phyloP scores from a whole-genome alignment of 2,329 filamentous ascomycete species.

The Claviceps pazoutovae region DNA sequence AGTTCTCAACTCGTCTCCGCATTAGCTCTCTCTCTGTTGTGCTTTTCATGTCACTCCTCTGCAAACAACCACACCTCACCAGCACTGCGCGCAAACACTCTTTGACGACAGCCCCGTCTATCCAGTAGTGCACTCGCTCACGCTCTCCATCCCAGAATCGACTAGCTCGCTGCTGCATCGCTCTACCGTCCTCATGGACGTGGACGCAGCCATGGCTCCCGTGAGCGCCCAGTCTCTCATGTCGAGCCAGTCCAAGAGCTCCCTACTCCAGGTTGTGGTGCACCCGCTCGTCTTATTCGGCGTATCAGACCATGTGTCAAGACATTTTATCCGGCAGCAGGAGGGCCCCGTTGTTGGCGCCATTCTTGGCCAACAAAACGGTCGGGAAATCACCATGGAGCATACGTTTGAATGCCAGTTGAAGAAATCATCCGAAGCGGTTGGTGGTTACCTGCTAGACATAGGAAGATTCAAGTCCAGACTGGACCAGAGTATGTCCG shows the following conservation, averaged over 20 bases:
- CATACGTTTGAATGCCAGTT: slow-evolving; percentile 78
- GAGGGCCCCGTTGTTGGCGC: slow-evolving; percentile 69
- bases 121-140: too few species aligned
- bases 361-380: slow-evolving; percentile 83
- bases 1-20: too few species aligned
- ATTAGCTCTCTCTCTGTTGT: too few species aligned
- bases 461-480: slow-evolving; percentile 60
- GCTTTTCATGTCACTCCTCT: too few species aligned
- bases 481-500: slow-evolving; percentile 63
- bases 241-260: slow-evolving; percentile 46
- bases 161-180: not conserved
- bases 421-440: slow-evolving; percentile 24
- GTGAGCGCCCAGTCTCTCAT: slow-evolving; percentile 40
- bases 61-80: too few species aligned
- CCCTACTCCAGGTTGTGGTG: slow-evolving; percentile 68
- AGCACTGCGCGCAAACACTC: too few species aligned
- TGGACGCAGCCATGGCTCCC: slow-evolving; percentile 7
- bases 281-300: slow-evolving; percentile 92
- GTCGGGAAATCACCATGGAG: slow-evolving; percentile 80
- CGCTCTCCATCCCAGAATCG: too few species aligned
- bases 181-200: not conserved
- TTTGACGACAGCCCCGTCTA: too few species aligned
- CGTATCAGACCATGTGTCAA: slow-evolving; percentile 91
- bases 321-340: slow-evolving; percentile 68
- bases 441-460: slow-evolving; percentile 50